These are phyloP conservation scores for Salvia miltiorrhiza DNA, from an alignment of 257 asterid species.

Conservation along the genomic window DNA sequence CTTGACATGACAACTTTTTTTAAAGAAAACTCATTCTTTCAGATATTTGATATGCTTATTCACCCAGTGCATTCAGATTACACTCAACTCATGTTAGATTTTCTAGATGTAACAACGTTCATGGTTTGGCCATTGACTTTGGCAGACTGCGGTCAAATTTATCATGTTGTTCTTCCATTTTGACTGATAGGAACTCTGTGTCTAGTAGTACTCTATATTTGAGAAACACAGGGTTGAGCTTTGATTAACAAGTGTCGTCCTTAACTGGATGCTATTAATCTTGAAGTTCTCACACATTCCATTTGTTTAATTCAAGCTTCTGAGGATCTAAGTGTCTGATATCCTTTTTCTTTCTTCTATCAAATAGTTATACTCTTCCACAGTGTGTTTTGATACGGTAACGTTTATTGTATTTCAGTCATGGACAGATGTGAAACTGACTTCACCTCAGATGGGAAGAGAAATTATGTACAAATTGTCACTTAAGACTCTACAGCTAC, in stretches of 20 bases:
- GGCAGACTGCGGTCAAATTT: no score
- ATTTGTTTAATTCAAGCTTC: conserved; percentile 1
- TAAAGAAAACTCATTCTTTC: no score
- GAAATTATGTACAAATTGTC: conserved; percentile 81
- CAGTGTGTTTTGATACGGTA: background rate
- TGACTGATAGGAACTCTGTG: background rate
- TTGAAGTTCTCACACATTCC: background rate
- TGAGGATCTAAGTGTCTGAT: background rate
- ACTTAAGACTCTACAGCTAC: conserved; percentile 55
- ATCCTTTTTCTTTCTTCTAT: background rate
- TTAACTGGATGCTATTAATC: background rate
- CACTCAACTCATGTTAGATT: background rate
- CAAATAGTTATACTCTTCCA: background rate
- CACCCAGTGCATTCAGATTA: background rate
- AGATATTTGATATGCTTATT: conserved; percentile 10
- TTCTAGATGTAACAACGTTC: background rate
- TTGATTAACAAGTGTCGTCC: background rate
- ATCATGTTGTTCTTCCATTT: background rate
- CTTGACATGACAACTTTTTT: no score
- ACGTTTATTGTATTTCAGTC: conserved; percentile 39
- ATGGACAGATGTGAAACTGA: conserved; percentile 86
- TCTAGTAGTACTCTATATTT: background rate
- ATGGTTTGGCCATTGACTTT: background rate
- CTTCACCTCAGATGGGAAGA: conserved; percentile 96
- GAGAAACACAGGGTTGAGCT: background rate